Percentiles rank a stretch among this genome's conserved stretches.
Conservation (phyloP, 371 early-diverging fungal genomes). For the Haplosporangium sp. region DNA sequence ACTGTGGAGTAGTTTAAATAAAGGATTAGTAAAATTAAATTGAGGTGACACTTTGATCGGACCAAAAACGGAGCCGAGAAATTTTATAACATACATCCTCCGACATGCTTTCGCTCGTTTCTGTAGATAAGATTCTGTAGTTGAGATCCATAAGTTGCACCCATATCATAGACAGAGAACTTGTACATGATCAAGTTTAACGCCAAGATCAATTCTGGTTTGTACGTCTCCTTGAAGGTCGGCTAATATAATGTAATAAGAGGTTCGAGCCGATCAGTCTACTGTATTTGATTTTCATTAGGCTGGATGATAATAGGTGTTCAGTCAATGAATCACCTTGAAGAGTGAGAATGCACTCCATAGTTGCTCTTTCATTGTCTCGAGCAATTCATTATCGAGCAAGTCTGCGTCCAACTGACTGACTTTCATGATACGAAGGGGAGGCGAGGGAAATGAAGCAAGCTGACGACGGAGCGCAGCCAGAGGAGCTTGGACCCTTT, state of each 20-base stretch:
- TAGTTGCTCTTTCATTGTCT: slow-evolving; percentile 82
- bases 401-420: slow-evolving; percentile 91
- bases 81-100: slow-evolving; percentile 62
- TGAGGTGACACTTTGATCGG: slow-evolving; percentile 14
- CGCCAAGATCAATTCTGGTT: slow-evolving; percentile 70
- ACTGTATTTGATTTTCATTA: slow-evolving; percentile 8
- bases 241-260: slow-evolving; percentile 53
- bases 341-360: slow-evolving; percentile 72
- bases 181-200: slow-evolving; percentile 72
- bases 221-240: slow-evolving; percentile 66
- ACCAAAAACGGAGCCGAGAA: not conserved
- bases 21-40: not conserved
- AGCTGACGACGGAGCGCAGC: slow-evolving; percentile 65
- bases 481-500: slow-evolving; percentile 66
- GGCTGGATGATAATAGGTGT: slow-evolving; percentile 13
- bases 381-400: slow-evolving; percentile 81
- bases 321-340: slow-evolving; percentile 50
- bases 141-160: slow-evolving; percentile 76
- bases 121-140: slow-evolving; percentile 80
- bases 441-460: slow-evolving; percentile 65
- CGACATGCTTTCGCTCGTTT: slow-evolving; percentile 75
- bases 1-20: slow-evolving; percentile 53
- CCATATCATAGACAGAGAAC: slow-evolving; percentile 71
- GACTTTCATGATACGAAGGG: slow-evolving; percentile 81
- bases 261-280: slow-evolving; percentile 8